These are phyloP conservation scores for Lepiota brunneoincarnata DNA, from an alignment of 768 basidiomycete genomes.

Conservation along the genomic window DNA sequence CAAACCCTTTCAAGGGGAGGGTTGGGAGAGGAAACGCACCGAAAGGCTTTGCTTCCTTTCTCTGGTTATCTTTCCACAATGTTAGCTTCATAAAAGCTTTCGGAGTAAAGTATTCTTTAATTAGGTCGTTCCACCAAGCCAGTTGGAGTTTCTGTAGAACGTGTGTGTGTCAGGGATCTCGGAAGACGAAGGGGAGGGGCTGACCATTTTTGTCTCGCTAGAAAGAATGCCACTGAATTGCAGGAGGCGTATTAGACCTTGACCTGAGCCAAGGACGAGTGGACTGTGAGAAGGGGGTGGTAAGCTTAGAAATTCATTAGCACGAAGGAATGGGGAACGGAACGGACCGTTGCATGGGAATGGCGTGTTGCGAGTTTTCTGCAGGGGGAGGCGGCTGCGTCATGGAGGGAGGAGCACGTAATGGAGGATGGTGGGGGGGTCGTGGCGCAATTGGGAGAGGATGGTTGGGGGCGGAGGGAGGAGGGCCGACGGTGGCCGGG, in stretches of 20 bases:
- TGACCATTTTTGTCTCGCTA: conserved; percentile 45
- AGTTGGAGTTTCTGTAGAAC: conserved; percentile 54
- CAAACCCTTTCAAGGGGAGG: neutral
- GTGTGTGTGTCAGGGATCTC: neutral
- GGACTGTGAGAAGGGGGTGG: conserved; percentile 4
- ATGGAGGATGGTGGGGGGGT: conserved; percentile 24
- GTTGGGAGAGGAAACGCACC: conserved; percentile 44
- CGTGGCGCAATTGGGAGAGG: conserved; percentile 26
- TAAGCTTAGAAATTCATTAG: no score
- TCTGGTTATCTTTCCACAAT: conserved; percentile 84
- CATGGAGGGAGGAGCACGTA: conserved; percentile 14
- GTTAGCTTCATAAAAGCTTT: conserved; percentile 76
- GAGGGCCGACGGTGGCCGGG: no score
- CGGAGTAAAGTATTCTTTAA: conserved; percentile 69
- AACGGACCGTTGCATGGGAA: no score
- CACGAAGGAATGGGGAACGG: no score
- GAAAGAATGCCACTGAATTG: conserved; percentile 70
- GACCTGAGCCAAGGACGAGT: conserved; percentile 48
- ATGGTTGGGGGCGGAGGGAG: conserved; percentile 17
- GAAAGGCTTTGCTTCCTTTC: conserved; percentile 78
- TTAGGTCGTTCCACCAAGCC: conserved; percentile 63
- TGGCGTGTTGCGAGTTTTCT: conserved; percentile 17
- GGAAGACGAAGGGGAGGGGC: conserved; percentile 20
- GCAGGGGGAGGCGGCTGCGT: conserved; percentile 24
- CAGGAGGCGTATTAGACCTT: conserved; percentile 61